Base-by-base conservation (phyloP, 1,139 yeast genomes). In the Tardiomyces blankii region DNA sequence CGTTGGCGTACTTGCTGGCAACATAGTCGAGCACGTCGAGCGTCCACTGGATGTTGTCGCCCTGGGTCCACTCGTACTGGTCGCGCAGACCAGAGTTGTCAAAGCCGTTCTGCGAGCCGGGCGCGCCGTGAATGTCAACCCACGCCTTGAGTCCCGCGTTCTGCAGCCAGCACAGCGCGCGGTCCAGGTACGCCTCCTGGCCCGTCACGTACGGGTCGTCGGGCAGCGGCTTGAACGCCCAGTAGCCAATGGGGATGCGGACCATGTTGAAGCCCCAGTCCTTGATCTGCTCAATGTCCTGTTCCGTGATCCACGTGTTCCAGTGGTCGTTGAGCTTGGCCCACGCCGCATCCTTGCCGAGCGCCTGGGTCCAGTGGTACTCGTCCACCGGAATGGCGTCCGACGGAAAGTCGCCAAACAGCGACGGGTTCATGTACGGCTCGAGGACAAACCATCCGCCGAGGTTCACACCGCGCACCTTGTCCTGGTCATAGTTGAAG, bases 101-200 rank as follows among this genome's bases (percentile, higher is more conserved):
- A 62, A 89, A 89, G 18, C 97, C 96, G 62, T 89, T 89, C 66
- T 89, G 97, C 18, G 95, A 84, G n/a, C 96, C 97, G 42, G 96
- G 93, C 27, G 87, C 93, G 48, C 97, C 97, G 63, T 89, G 98
- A 56, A 89, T 69, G 64, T 89, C 98, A 46, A 89, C 73, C 96
- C 96, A 87, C 19, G 78, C 94, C 61, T 82, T 80, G 55, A 89
- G 63, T 43, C 73, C 75, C 55, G 79, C 58, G 18, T 70, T 67
- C 47, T 77, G 66, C 43, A 85, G 78, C 96, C 96, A 89, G 21
- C 65, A 73, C 44, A 89, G 68, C 9, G 96, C 95, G 54, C 72
- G 68, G 56, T 84, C 88, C 50, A 89, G 68, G 62, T 82, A 86
- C 16, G 65, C 61, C 46, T 73, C 78, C 67, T 88, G 96, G 23